A percentile compares a stretch with the other conserved stretches of the same genome.
Conservation (phyloP, 2,329 filamentous ascomycete genomes). For the Coniochaeta hoffmannii region DNA sequence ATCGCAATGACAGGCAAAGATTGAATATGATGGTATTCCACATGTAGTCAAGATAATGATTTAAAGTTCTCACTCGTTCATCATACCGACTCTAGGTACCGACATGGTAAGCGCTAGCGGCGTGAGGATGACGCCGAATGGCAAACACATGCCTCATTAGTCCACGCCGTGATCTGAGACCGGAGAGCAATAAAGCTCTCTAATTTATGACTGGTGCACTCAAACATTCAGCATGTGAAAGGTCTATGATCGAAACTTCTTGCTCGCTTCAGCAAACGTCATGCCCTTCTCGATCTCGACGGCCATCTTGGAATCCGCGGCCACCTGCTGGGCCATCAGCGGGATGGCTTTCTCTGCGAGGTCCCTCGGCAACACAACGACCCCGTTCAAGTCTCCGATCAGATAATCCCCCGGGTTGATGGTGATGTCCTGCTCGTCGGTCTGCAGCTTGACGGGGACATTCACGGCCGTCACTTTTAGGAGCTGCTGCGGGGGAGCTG, state of each 20-base stretch:
- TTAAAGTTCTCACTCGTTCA: too few relatives aligned
- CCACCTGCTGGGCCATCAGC: constrained; percentile 31
- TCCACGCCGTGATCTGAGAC: too few relatives aligned
- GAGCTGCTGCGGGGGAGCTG: constrained; percentile 32
- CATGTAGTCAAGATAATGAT: too few relatives aligned
- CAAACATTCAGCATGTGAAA: background rate
- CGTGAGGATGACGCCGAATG: too few relatives aligned
- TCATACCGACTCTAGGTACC: too few relatives aligned
- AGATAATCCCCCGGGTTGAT: constrained; percentile 36
- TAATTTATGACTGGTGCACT: too few relatives aligned
- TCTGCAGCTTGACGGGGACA: constrained; percentile 29
- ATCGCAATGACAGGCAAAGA: too few relatives aligned
- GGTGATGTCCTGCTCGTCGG: constrained; percentile 27
- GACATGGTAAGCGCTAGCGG: too few relatives aligned
- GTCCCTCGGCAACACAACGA: constrained; percentile 32
- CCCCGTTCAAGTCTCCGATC: constrained; percentile 36
- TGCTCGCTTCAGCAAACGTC: constrained; percentile 35
- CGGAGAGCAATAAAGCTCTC: too few relatives aligned
- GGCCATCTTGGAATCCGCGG: constrained; percentile 34
- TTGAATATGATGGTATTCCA: too few relatives aligned
- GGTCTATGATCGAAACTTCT: constrained; percentile 29
- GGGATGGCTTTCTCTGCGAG: constrained; percentile 30
- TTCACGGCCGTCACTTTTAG: constrained; percentile 35
- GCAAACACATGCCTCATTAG: too few relatives aligned
- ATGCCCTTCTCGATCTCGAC: constrained; percentile 31